Evolutionary conservation across 1,139 yeast species (phyloP).

Genomic region (Suhomyces terraborum): DNA sequence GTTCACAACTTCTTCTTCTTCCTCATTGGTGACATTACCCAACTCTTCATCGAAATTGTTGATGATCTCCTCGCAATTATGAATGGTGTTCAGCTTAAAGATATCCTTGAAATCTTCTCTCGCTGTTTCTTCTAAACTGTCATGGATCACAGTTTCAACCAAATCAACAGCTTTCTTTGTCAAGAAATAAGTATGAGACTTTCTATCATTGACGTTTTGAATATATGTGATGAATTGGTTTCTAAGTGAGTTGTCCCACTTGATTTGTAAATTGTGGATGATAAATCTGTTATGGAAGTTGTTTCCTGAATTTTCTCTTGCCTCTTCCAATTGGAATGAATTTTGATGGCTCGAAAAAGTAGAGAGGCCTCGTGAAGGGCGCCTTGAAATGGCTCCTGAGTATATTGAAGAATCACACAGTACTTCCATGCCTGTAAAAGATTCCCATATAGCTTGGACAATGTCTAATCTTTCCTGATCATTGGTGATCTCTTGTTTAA

Average conservation of each 20-base stretch:
- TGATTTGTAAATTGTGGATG: conserved; percentile 72
- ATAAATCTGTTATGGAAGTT: conserved; percentile 75
- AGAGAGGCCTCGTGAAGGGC: conserved; percentile 24
- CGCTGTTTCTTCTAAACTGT: conserved; percentile 18
- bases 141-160: conserved; percentile 44
- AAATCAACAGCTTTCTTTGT: conserved; percentile 72
- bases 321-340: conserved; percentile 32
- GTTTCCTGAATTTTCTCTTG: conserved; percentile 32
- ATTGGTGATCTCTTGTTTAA: conserved; percentile 35
- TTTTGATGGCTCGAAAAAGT: conserved; percentile 33
- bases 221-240: conserved; percentile 64
- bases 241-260: conserved; percentile 75
- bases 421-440: conserved; percentile 18
- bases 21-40: conserved; percentile 25
- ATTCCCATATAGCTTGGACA: conserved; percentile 26
- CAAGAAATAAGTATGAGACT: conserved; percentile 60
- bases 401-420: conserved; percentile 19
- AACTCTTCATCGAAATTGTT: conserved; percentile 37
- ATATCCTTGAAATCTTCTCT: conserved; percentile 19
- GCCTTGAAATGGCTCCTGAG: conserved; percentile 8
- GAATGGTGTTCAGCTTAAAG: conserved; percentile 17
- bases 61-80: conserved; percentile 36
- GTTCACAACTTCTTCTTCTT: conserved; percentile 38
- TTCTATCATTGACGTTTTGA: conserved; percentile 58
- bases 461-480: conserved; percentile 32